phyloP scores from a whole-genome alignment of 352 stramenopile species.

The Thraustochytrium sp. region DNA sequence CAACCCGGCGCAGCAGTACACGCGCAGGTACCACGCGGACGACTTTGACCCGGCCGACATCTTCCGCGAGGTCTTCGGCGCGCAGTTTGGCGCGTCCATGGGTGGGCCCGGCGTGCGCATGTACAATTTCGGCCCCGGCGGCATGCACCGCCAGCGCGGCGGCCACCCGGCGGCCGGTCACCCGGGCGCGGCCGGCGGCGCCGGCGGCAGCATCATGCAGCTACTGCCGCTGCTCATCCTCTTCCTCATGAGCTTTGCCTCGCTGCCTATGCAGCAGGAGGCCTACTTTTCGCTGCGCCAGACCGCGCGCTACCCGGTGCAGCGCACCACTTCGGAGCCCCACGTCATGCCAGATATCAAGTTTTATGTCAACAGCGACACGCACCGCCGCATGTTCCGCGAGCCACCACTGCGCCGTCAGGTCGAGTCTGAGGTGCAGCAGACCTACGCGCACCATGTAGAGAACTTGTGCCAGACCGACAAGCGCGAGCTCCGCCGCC shows the following conservation, averaged over 20 bases:
- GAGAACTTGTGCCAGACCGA: background rate
- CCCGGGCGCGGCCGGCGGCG: constrained; percentile 40
- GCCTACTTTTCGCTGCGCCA: background rate
- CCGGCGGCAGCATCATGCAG: constrained; percentile 61
- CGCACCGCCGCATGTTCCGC: no score
- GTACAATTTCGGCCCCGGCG: constrained; percentile 34
- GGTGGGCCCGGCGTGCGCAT: constrained; percentile 52
- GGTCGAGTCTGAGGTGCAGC: background rate
- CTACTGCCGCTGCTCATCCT: constrained; percentile 75
- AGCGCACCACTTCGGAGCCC: background rate
- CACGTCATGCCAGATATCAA: background rate
- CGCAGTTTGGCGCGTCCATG: constrained; percentile 2
- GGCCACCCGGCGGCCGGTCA: constrained; percentile 23
- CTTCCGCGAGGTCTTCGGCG: constrained; percentile 84
- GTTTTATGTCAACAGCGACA: background rate
- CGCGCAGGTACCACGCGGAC: constrained; percentile 49
- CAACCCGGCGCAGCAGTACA: constrained; percentile 52
- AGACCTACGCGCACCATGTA: background rate
- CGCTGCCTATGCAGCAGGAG: constrained; percentile 41
- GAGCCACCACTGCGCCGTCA: background rate
- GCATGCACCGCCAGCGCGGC: constrained; percentile 59
- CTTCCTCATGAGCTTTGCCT: constrained; percentile 70
- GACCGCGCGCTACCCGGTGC: background rate
- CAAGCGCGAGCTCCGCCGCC: background rate
- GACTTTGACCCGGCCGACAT: constrained; percentile 80